Percentiles rank a stretch among this genome's conserved stretches.
phyloP scores from a whole-genome alignment of 1,139 yeast species.

The Taphrina pruni region DNA sequence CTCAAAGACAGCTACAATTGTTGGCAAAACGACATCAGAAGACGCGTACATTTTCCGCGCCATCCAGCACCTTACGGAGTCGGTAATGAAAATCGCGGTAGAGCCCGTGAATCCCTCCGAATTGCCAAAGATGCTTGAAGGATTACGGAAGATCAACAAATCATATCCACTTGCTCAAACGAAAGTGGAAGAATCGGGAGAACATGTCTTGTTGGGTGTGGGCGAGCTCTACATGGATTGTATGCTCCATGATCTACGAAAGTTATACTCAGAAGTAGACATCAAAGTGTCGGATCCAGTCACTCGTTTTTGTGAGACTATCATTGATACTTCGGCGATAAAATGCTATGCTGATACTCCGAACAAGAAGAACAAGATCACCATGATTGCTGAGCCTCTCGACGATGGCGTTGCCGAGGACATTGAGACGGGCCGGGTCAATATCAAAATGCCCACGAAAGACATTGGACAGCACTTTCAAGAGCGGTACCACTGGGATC shows the following conservation, averaged over 20 bases:
- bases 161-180: conserved; percentile 70
- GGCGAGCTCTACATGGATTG: conserved; percentile 93
- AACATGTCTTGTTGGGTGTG: conserved; percentile 75
- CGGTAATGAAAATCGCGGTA: conserved; percentile 80
- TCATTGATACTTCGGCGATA: conserved; percentile 68
- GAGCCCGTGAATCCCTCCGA: conserved; percentile 84
- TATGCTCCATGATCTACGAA: conserved; percentile 74
- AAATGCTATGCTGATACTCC: conserved; percentile 66
- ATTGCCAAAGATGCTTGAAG: conserved; percentile 71
- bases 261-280: conserved; percentile 66
- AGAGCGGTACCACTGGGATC: conserved; percentile 75
- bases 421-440: conserved; percentile 61
- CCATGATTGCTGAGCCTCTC: conserved; percentile 81
- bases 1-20: conserved; percentile 66
- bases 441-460: conserved; percentile 53
- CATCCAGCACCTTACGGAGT: conserved; percentile 57
- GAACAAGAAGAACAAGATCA: conserved; percentile 63
- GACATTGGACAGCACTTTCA: conserved; percentile 63
- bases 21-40: conserved; percentile 50
- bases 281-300: conserved; percentile 86
- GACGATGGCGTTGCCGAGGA: conserved; percentile 63
- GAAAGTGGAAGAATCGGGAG: conserved; percentile 87
- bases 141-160: conserved; percentile 66
- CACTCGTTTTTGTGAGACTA: conserved; percentile 80
- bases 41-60: conserved; percentile 55